Percentiles rank a stretch among this genome's conserved stretches.
Conservation (phyloP, 2,329 filamentous ascomycete species). For the Chrysosporium queenslandicum region DNA sequence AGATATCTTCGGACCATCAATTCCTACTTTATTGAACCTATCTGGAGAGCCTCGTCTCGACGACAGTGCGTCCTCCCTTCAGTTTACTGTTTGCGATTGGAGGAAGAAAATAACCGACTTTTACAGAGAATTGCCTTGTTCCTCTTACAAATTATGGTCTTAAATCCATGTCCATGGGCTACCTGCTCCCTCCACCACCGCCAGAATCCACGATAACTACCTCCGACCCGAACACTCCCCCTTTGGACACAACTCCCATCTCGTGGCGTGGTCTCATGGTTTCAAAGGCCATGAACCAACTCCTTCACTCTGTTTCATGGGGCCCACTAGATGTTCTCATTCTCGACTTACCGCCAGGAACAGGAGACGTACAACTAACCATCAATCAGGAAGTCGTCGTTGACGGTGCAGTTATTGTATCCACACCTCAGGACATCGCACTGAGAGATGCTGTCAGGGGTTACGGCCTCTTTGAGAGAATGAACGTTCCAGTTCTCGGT, state of each 20-base stretch:
- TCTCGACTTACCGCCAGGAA: slow-evolving; percentile 84
- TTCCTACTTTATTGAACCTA: slow-evolving; percentile 80
- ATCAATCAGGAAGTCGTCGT: slow-evolving; percentile 90
- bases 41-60: slow-evolving; percentile 69
- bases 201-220: slow-evolving; percentile 45
- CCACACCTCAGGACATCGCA: slow-evolving; percentile 86
- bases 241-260: slow-evolving; percentile 55
- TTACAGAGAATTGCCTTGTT: slow-evolving; percentile 50
- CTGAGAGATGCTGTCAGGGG: slow-evolving; percentile 87
- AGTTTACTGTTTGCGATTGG: background rate
- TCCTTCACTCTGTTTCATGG: slow-evolving; percentile 94
- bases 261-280: slow-evolving; percentile 97
- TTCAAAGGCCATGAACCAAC: slow-evolving; percentile 90
- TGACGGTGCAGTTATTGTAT: slow-evolving; percentile 74
- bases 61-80: slow-evolving; percentile 44
- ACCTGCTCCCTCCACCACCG: slow-evolving; percentile 51
- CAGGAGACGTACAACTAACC: slow-evolving; percentile 91
- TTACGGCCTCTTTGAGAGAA: slow-evolving; percentile 83
- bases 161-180: slow-evolving; percentile 98
- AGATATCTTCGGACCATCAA: slow-evolving; percentile 92
- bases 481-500: slow-evolving; percentile 66
- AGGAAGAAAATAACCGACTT: background rate
- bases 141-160: slow-evolving; percentile 90
- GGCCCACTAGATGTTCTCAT: slow-evolving; percentile 78
- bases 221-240: slow-evolving; percentile 22